Evolutionary conservation across 2,329 filamentous ascomycete genomes (phyloP), one percentile per base, ranked within the genome.

Genomic region (Bisporella sp.): DNA sequence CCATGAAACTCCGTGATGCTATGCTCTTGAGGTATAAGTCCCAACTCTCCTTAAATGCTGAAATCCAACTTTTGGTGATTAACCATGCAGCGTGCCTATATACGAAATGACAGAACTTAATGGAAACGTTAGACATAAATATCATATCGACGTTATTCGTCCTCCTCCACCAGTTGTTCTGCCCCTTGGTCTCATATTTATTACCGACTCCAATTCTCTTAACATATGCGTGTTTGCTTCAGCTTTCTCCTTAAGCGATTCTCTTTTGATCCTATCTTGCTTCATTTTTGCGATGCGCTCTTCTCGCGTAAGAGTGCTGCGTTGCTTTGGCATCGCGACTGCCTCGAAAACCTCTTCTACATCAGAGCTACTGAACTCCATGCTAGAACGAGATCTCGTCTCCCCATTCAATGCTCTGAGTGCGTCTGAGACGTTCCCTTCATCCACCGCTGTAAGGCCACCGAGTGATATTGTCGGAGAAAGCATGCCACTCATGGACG

Each of bases 221-320:
- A 99, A 77, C 89, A 99, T 96, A 59, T 86, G 89, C 41, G 84
- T 87, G 56, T 83, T 95, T 8, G 89, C 86, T 55, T 96, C 89
- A 42, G 82, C 74, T 63, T 86, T 85, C 59, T 91, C 87, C 49
- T 83, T 81, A 40, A 83, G 73, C 40, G 81, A 75, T 21, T 86
- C 85, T 64, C 88, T 87, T 55, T 80, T 81, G 48, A 82, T 83
- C 51, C 92, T 79, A 42, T 97, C 92, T 64, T 96, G 91, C 60
- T 87, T 85, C 74, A 96, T 90, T 68, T 87, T 92, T 41, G 77
- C 76, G 60, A 97, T 86, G 41, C 93, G 82, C 69, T 99, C 90
- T 62, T 96, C 91, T 62, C 92, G 76, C 1, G 87, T 89, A 57
- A 96, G 73, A 48, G 78, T 75, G 60, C 81, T 86, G 57, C 84